These are phyloP conservation scores for Furculomyces boomerangus DNA, from an alignment of 371 early-diverging fungal genomes.

Conservation along the genomic window DNA sequence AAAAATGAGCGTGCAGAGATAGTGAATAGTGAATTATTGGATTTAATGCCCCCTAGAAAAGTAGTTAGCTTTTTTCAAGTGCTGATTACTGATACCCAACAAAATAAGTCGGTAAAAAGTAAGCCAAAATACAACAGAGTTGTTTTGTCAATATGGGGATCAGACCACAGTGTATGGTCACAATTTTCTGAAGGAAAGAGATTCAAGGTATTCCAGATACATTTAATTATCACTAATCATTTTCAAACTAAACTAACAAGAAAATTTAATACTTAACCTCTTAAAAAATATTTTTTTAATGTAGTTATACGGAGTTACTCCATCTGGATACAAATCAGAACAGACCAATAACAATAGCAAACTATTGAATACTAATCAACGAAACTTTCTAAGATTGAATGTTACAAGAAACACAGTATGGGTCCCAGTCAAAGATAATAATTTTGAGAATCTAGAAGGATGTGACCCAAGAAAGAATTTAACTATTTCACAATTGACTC, in stretches of 20 bases:
- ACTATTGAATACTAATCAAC: neutral
- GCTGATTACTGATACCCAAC: neutral
- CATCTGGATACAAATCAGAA: neutral
- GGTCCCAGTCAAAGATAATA: neutral
- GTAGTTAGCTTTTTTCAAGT: neutral
- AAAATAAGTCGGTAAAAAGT: neutral
- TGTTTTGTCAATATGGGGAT: neutral
- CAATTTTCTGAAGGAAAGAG: neutral
- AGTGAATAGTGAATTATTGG: neutral
- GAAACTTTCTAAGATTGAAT: neutral
- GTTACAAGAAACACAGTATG: neutral
- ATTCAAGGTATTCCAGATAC: neutral
- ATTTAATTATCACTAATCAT: neutral
- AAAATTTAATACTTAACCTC: neutral
- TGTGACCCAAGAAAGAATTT: neutral
- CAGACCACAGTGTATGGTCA: neutral
- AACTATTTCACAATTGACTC: neutral
- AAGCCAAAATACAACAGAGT: neutral
- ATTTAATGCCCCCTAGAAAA: neutral
- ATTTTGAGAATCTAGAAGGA: neutral
- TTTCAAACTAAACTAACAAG: neutral
- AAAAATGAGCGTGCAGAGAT: neutral
- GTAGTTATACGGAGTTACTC: neutral
- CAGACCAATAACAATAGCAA: neutral
- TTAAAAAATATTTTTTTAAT: neutral